Percentiles rank a stretch among this genome's conserved stretches.
These are phyloP conservation scores for Acrocalymma vagum DNA, from an alignment of 2,329 filamentous ascomycete species.

Conservation along the genomic window DNA sequence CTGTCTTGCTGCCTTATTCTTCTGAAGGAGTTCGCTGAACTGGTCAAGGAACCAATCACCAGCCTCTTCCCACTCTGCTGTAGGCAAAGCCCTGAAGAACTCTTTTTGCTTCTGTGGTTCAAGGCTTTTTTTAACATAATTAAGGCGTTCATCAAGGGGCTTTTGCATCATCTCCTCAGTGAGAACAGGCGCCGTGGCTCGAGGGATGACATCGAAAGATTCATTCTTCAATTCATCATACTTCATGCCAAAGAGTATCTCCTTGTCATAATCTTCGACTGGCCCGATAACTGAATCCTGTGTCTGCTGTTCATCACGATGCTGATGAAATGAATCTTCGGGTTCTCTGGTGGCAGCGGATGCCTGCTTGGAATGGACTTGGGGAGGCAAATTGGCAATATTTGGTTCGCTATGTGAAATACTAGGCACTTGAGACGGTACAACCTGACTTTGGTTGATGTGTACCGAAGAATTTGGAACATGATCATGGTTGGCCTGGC, in stretches of 20 bases:
- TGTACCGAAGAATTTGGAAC: too few species aligned
- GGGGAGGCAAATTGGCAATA: too few species aligned
- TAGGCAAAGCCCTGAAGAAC: conserved; percentile 62
- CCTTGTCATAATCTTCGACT: conserved; percentile 56
- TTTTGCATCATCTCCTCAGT: conserved; percentile 34
- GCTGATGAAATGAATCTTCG: conserved; percentile 15
- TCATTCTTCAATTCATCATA: conserved; percentile 60
- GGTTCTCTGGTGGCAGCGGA: too few species aligned
- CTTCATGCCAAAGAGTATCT: conserved; percentile 54
- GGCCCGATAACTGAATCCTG: too few species aligned
- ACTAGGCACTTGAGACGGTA: too few species aligned
- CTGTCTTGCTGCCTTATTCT: conserved; percentile 61
- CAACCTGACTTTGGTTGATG: too few species aligned
- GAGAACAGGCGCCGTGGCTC: conserved; percentile 18
- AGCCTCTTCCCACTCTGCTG: conserved; percentile 68
- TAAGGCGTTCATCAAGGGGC: conserved; percentile 38
- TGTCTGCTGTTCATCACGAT: conserved; percentile 14
- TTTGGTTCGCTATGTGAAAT: too few species aligned
- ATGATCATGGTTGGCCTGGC: conserved; percentile 12
- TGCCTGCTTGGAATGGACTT: too few species aligned
- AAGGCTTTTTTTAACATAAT: conserved; percentile 32
- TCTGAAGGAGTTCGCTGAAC: conserved; percentile 60
- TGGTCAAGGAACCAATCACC: conserved; percentile 68
- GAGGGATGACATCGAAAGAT: conserved; percentile 55
- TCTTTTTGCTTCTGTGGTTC: conserved; percentile 49